Evolutionary conservation across 75 land plant species (phyloP), one percentile per base, ranked within the genome.

Genomic region (Pinus albicaulis): DNA sequence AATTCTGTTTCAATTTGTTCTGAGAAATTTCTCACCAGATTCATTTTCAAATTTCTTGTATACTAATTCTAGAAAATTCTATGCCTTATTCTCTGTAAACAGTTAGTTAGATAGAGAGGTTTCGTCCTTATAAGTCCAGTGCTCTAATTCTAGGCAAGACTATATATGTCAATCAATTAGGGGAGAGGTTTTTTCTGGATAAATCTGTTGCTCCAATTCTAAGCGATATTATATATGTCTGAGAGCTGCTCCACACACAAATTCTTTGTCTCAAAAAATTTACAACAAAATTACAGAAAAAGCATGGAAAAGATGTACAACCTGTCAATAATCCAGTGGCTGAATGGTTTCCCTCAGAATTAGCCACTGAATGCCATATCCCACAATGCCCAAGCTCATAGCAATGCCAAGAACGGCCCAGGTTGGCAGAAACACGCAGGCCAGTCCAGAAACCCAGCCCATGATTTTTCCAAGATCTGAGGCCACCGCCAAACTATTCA

Each of bases 401-500:
- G 90, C 92, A 56, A 84, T 81, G 76, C 85, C 55, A 3, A 91
- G 80, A 3, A 92, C 86, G 4, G 83, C 73, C 91, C 89, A 88
- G 14, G 93, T 79, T 0, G 98, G 98, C 7, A 93, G 81, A 55
- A 75, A 59, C 52, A 80, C 53, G 22, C 88, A 79, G 19, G 87
- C 87, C 24, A 95, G 5, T 0, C 98, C 98, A 3, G 93, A 86
- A 22, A 92, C 58, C 87, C 91, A 84, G 1, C 98, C 98, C 16
- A 91, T 80, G 31, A 86, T 58, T 57, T 95, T 94, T 3, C 98
- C 98, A 7, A 92, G 82, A 76, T 95, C 98, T 20, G 91, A 91
- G 6, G 98, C 94, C 41, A 86, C 85, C 15, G 98, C 94, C 16
- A 95, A 85, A 74, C 82, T 85, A 80, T 93, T 93, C n/a, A 95